Percentiles rank a stretch among this genome's conserved stretches.
These are phyloP conservation scores for Peterozyma xylosa DNA, from an alignment of 805 yeast species.

Conservation along the genomic window DNA sequence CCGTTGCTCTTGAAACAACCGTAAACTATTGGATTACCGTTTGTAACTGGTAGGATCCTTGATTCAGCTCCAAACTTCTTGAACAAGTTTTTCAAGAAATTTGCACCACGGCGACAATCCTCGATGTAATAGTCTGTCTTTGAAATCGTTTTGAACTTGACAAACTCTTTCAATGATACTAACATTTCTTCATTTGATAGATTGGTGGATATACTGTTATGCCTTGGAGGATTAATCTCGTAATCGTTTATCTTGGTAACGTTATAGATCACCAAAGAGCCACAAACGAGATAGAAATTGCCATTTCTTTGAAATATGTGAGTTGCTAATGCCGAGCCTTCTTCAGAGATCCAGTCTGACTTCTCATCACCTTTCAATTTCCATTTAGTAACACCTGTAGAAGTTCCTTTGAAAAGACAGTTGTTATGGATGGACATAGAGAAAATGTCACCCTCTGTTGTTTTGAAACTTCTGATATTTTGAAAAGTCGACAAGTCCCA, in stretches of 20 bases:
- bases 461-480: conserved; percentile 35
- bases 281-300: conserved; percentile 48
- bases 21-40: conserved; percentile 82
- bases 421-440: conserved; percentile 50
- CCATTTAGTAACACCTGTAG: conserved; percentile 42
- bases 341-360: conserved; percentile 43
- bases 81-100: conserved; percentile 55
- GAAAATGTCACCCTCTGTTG: conserved; percentile 43
- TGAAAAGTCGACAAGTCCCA: conserved; percentile 88
- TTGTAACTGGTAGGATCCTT: conserved; percentile 59
- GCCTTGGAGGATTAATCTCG: conserved; percentile 1
- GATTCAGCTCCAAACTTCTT: conserved; percentile 66
- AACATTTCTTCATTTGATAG: conserved; percentile 52
- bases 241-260: conserved; percentile 20
- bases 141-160: conserved; percentile 72
- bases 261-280: conserved; percentile 72
- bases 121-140: conserved; percentile 58
- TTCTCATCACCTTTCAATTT: conserved; percentile 36
- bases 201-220: conserved; percentile 5
- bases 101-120: conserved; percentile 84
- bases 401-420: conserved; percentile 58
- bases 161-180: conserved; percentile 49
- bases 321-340: conserved; percentile 52
- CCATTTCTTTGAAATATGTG: conserved; percentile 33
- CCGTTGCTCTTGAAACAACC: conserved; percentile 56